Evolutionary conservation across 345 rosid species (phyloP).

Genomic region (Eucalyptus camaldulensis): DNA sequence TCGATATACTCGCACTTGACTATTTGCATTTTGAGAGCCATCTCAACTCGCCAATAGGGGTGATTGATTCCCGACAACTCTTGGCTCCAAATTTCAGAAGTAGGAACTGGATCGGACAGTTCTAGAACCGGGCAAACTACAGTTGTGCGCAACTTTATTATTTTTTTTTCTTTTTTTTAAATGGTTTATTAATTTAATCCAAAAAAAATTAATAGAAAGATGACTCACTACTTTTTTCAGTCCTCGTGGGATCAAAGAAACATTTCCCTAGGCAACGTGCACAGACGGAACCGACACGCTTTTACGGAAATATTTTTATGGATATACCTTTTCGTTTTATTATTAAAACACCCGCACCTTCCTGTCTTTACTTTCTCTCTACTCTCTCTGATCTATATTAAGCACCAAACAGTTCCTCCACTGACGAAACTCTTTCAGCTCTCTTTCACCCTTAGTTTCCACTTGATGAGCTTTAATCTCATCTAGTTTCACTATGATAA

Average conservation of each 20-base stretch:
- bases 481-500: neutral
- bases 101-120: too few species aligned
- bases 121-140: neutral
- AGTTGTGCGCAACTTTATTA: neutral
- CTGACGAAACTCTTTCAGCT: neutral
- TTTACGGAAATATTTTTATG: neutral
- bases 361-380: neutral
- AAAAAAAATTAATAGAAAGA: neutral
- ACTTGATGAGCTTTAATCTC: neutral
- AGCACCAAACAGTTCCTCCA: neutral
- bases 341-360: neutral
- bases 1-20: constrained; percentile 35
- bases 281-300: neutral
- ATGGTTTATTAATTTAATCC: neutral
- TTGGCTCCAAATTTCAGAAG: neutral
- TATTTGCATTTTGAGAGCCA: constrained; percentile 34
- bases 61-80: neutral
- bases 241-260: neutral
- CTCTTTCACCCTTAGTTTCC: neutral
- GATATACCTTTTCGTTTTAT: neutral
- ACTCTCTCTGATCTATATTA: neutral
- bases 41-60: constrained; percentile 13
- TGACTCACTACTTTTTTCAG: neutral
- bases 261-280: neutral
- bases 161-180: accelerated